Evolutionary conservation across 2,329 filamentous ascomycete species (phyloP).

Genomic region (Pseudocercospora pini-densiflorae): DNA sequence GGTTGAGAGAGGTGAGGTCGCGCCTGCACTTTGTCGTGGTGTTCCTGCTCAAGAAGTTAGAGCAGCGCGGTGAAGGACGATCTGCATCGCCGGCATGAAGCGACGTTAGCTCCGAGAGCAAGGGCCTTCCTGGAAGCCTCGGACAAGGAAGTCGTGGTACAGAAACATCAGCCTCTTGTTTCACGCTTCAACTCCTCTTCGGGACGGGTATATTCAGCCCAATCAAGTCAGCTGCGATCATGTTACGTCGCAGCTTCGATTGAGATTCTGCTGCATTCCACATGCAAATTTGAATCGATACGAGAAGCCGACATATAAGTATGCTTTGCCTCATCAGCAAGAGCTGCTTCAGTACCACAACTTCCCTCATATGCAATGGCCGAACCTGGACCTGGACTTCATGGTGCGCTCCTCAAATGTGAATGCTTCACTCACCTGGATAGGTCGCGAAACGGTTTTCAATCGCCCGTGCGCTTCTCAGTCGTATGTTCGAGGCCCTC

Average conservation of each 20-base stretch:
- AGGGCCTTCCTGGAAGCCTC: neutral
- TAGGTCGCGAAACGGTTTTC: neutral
- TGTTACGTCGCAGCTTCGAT: neutral
- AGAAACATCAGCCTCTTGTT: neutral
- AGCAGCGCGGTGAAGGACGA: constrained; percentile 7
- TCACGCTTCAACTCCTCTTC: neutral
- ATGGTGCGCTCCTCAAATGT: neutral
- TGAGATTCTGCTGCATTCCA: neutral
- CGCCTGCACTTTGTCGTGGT: neutral
- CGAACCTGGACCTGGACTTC: neutral
- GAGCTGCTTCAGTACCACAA: neutral
- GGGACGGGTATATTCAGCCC: neutral
- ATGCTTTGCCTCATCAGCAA: neutral
- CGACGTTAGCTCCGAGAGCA: constrained; percentile 13
- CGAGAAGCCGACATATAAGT: too few relatives aligned
- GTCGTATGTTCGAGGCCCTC: neutral
- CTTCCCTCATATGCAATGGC: neutral
- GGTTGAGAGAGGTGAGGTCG: neutral
- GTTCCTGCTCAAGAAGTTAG: constrained; percentile 7
- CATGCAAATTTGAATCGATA: too few relatives aligned
- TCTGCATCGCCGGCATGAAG: neutral
- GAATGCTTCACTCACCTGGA: neutral
- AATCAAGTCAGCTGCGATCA: neutral
- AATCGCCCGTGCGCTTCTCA: neutral
- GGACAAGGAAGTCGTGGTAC: neutral